Base-by-base conservation (phyloP, 768 basidiomycete genomes). In the Tulasnella sp. region DNA sequence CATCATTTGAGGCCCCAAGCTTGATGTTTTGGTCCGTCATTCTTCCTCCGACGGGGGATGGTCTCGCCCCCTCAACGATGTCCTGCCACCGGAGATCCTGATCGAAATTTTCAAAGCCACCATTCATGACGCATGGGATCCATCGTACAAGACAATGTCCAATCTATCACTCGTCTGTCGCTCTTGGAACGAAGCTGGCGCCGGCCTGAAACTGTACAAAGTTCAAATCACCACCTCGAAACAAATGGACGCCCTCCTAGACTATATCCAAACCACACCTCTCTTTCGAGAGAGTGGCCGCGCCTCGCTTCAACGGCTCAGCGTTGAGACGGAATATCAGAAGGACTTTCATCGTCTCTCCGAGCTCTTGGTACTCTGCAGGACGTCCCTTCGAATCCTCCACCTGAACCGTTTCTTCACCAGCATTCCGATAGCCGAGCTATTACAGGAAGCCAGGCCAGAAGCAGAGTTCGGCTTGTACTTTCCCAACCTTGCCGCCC, bases 181-280 rank as follows among this genome's bases (percentile, higher is more conserved):
- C 64, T 37, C 31, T 28, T 69, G 64, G 64, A 28, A 34, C 18
- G 34, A 69, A 18, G 64, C 64, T 69, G 64, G 64, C 28, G 2
- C 1, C 5, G 64, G 31, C 31, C 28, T 69, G 64, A 28, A 37
- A 16, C 64, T 69, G 1, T 37, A 14, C 64, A 69, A 20, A 37
- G 34, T 69, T 69, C 6, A 31, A 69, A 34, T 69, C 31, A 16
- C 64, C 9, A 69, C 12, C 28, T 37, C 64, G 31, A 28, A 69
- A 34, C 28, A 28, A 16, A 69, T 69, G 28, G 64, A 69, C 34
- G 64, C 64, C 64, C 64, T 69, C 28, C 64, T 69, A 69, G 64
- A 18, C 28, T 34, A 34, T 20, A 14, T 69, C 4, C 64, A 34
- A 7, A 69, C 64, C 31, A 69, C 64, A 18, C 31, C 64, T 14